Evolutionary conservation across 371 early-diverging fungal genomes (phyloP).

Genomic region (Syncephalastrum sp.): DNA sequence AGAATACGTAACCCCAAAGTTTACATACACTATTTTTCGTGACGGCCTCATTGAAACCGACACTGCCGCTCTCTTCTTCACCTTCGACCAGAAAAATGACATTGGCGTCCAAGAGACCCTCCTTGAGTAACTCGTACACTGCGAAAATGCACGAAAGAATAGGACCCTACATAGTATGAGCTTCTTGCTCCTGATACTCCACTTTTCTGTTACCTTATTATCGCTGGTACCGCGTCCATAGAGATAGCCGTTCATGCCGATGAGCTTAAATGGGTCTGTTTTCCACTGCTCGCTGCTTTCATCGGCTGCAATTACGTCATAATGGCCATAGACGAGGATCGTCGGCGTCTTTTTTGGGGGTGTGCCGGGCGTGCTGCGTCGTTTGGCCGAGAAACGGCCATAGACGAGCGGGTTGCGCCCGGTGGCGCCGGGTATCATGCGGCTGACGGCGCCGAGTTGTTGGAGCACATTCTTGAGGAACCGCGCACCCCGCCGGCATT

Average conservation of each 20-base stretch:
- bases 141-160: conserved; percentile 79
- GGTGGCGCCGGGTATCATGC: conserved; percentile 63
- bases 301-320: conserved; percentile 79
- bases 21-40: conserved; percentile 42
- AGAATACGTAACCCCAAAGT: neutral
- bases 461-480: conserved; percentile 68
- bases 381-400: conserved; percentile 60
- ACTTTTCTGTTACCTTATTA: conserved; percentile 54
- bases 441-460: conserved; percentile 73
- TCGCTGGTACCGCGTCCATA: conserved; percentile 86
- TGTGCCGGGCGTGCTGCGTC: conserved; percentile 6
- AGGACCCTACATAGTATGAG: conserved; percentile 52
- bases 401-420: conserved; percentile 78
- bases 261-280: conserved; percentile 41
- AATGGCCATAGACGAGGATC: conserved; percentile 82
- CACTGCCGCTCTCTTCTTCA: conserved; percentile 81
- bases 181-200: neutral
- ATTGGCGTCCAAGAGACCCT: conserved; percentile 62
- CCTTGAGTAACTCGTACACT: conserved; percentile 65
- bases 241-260: conserved; percentile 70
- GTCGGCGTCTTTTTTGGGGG: conserved; percentile 35
- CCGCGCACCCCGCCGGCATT: conserved; percentile 76
- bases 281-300: conserved; percentile 55
- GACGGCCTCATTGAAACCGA: conserved; percentile 68
- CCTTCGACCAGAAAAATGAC: conserved; percentile 84